Conservation (phyloP, 139 green algal genomes). For the Picochlorum sp. region DNA sequence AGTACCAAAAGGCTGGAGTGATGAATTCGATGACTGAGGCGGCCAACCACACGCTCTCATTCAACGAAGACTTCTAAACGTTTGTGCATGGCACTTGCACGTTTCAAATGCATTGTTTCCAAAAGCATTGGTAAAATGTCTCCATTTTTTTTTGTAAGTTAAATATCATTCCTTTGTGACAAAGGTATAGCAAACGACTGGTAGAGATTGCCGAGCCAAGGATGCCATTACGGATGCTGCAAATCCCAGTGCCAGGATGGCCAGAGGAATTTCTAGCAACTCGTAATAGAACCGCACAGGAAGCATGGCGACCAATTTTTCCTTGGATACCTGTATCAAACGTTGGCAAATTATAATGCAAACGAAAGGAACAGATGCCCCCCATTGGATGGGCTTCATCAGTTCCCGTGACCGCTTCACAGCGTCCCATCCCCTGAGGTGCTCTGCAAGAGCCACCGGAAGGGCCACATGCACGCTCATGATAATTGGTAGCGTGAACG, state of each 20-base stretch:
- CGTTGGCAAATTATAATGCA: conserved; percentile 14
- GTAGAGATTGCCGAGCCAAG: conserved; percentile 16
- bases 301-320: conserved; percentile 8
- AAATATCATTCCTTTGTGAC: neutral
- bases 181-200: conserved; percentile 13
- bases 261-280: conserved; percentile 24
- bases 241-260: conserved; percentile 16
- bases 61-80: conserved; percentile 78
- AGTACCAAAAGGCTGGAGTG: conserved; percentile 88
- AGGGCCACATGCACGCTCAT: conserved; percentile 24
- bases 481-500: conserved; percentile 30
- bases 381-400: conserved; percentile 20
- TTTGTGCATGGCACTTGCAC: neutral
- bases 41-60: conserved; percentile 47
- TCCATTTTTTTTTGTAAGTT: neutral
- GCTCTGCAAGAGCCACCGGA: conserved; percentile 16
- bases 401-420: conserved; percentile 19
- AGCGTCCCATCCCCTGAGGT: conserved; percentile 10
- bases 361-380: conserved; percentile 28
- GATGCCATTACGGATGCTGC: conserved; percentile 9
- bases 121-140: neutral
- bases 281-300: conserved; percentile 25
- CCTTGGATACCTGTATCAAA: conserved; percentile 4
- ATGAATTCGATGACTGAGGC: conserved; percentile 50
- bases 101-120: neutral